These are phyloP conservation scores for Trichophaea hybrida DNA, from an alignment of 2,329 filamentous ascomycete genomes.

Conservation along the genomic window DNA sequence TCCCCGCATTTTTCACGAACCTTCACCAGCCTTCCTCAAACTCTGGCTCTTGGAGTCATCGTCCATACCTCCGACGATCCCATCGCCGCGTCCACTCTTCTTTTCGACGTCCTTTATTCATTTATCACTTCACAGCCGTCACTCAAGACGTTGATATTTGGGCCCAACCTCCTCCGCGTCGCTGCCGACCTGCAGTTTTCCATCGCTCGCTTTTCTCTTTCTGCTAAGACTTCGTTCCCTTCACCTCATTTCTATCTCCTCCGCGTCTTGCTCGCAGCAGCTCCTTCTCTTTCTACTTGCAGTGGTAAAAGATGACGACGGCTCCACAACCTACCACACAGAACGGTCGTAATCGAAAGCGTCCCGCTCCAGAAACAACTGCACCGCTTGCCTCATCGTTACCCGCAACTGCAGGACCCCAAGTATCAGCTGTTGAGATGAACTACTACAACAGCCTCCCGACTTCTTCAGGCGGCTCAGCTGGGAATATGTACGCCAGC, in stretches of 20 bases:
- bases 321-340: constrained; percentile 9
- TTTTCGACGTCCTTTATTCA: no score
- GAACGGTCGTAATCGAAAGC: constrained; percentile 15
- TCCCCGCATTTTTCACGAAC: no score
- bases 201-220: neutral
- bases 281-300: neutral
- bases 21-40: no score
- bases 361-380: constrained; percentile 19
- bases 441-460: neutral
- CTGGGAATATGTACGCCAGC: neutral
- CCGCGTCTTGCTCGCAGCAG: neutral
- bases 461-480: neutral
- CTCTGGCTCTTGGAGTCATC: no score
- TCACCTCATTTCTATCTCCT: neutral
- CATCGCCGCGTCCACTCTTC: no score
- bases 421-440: constrained; percentile 2
- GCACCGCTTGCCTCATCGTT: constrained; percentile 14
- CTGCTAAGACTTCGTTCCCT: neutral
- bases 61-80: no score
- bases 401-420: constrained; percentile 5
- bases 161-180: neutral
- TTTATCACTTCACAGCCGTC: no score
- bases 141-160: neutral
- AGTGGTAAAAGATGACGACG: constrained; percentile 21
- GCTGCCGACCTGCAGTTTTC: neutral